A percentile compares a stretch with the other conserved stretches of the same genome.
phyloP scores from a whole-genome alignment of 805 yeast species.

The Ogataea philodendri region DNA sequence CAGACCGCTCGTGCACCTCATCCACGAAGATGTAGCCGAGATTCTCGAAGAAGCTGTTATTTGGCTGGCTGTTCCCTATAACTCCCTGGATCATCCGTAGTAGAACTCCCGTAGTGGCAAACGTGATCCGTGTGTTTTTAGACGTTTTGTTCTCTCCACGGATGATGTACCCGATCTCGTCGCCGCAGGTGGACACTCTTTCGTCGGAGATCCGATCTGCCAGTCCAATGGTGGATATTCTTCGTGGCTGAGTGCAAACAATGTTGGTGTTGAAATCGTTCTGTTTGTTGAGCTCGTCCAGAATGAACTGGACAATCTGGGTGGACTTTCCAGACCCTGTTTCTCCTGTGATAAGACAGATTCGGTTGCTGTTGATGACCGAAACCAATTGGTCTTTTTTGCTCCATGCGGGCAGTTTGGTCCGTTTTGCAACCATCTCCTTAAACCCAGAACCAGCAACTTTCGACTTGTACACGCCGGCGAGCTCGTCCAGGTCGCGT shows the following conservation, averaged over 20 bases:
- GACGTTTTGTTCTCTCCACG: conserved; percentile 80
- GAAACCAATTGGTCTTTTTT: conserved; percentile 55
- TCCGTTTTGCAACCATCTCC: conserved; percentile 42
- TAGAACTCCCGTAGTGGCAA: conserved; percentile 90
- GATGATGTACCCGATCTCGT: conserved; percentile 84
- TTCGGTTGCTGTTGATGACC: conserved; percentile 55
- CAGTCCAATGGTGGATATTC: conserved; percentile 91
- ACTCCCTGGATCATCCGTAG: conserved; percentile 75
- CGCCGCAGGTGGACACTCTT: conserved; percentile 60
- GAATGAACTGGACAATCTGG: conserved; percentile 84
- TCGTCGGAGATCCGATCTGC: conserved; percentile 92
- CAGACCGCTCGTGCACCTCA: conserved; percentile 95
- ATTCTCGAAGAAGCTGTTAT: conserved; percentile 44
- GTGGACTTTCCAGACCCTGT: conserved; percentile 98
- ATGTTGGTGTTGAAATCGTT: conserved; percentile 58
- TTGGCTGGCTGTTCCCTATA: conserved; percentile 23
- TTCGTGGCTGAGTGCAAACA: conserved; percentile 91
- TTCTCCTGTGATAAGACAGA: conserved; percentile 87
- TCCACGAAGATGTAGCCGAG: conserved; percentile 78
- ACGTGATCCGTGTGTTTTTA: conserved; percentile 67
- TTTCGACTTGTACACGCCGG: conserved; percentile 36
- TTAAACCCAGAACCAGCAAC: conserved; percentile 35
- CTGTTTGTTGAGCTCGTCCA: conserved; percentile 58
- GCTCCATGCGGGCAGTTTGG: conserved; percentile 80
- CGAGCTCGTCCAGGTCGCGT: conserved; percentile 35